phyloP scores from a whole-genome alignment of 495 filamentous ascomycete genomes.

The Pyronema domesticum region DNA sequence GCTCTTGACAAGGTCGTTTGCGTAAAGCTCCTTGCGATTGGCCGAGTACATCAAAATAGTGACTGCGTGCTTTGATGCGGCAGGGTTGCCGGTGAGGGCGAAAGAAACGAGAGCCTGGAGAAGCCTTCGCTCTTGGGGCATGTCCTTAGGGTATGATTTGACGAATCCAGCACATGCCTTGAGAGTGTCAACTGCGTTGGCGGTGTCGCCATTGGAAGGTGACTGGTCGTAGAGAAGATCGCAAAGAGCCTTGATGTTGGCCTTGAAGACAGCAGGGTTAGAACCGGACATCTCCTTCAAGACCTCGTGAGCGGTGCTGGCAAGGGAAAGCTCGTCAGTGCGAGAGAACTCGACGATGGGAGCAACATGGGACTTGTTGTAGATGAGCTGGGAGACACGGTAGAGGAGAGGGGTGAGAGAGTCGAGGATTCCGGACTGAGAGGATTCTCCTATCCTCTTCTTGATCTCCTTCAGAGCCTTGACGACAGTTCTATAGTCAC shows the following conservation, averaged over 20 bases:
- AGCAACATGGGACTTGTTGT: conserved; percentile 84
- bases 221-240: conserved; percentile 64
- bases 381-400: conserved; percentile 62
- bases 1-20: conserved; percentile 61
- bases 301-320: conserved; percentile 67
- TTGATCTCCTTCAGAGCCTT: conserved; percentile 80
- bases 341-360: conserved; percentile 73
- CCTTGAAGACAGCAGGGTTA: conserved; percentile 76
- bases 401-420: conserved; percentile 73
- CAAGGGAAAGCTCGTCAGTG: conserved; percentile 60
- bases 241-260: conserved; percentile 82
- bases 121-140: conserved; percentile 75
- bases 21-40: conserved; percentile 70
- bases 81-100: conserved; percentile 62
- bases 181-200: conserved; percentile 62
- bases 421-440: conserved; percentile 48
- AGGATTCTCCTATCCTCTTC: conserved; percentile 49
- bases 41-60: conserved; percentile 62
- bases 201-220: conserved; percentile 48
- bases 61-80: conserved; percentile 81
- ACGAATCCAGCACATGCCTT: conserved; percentile 87
- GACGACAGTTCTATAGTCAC: conserved; percentile 76
- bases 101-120: conserved; percentile 60
- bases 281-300: conserved; percentile 79
- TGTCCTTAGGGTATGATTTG: conserved; percentile 61